Evolutionary conservation across 768 basidiomycete species (phyloP).

Genomic region (Neoboletus subvelutipes): DNA sequence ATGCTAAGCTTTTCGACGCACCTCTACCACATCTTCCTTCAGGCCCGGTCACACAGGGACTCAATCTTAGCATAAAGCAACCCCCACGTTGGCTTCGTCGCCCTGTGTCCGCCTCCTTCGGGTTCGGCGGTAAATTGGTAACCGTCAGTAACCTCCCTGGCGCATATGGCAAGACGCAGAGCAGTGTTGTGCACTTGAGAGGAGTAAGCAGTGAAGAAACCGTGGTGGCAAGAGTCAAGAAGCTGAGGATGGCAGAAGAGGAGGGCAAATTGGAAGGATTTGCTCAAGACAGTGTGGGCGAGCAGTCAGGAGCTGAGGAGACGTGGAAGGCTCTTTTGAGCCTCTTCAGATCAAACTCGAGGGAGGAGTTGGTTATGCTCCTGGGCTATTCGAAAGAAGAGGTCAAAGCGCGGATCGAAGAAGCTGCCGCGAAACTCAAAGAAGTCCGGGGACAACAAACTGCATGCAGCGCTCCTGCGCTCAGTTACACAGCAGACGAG

Average conservation of each 20-base stretch:
- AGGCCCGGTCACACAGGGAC: constrained; percentile 43
- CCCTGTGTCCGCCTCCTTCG: constrained; percentile 78
- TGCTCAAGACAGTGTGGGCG: constrained; percentile 53
- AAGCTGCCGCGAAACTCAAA: constrained; percentile 77
- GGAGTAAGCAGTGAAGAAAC: constrained; percentile 73
- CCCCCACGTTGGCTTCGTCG: constrained; percentile 97
- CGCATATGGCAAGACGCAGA: constrained; percentile 78
- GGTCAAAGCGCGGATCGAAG: constrained; percentile 72
- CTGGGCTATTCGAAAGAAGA: constrained; percentile 93
- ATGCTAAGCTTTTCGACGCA: constrained; percentile 78
- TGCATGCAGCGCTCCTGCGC: constrained; percentile 25
- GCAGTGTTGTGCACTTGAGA: constrained; percentile 75
- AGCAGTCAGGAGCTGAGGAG: constrained; percentile 40
- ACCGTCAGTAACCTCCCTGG: constrained; percentile 74
- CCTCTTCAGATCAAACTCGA: constrained; percentile 84
- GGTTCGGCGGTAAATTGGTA: constrained; percentile 88
- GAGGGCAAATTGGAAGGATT: constrained; percentile 59
- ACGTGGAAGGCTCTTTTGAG: constrained; percentile 89
- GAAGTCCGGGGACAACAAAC: constrained; percentile 32
- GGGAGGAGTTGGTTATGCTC: constrained; percentile 86
- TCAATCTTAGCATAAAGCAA: constrained; percentile 81
- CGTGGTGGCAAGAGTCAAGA: constrained; percentile 72
- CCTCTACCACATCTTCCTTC: constrained; percentile 45
- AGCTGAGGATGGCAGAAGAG: constrained; percentile 62
- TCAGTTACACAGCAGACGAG: constrained; percentile 38